phyloP scores from a whole-genome alignment of 305 asterid genomes.

The Rubia balearica region DNA sequence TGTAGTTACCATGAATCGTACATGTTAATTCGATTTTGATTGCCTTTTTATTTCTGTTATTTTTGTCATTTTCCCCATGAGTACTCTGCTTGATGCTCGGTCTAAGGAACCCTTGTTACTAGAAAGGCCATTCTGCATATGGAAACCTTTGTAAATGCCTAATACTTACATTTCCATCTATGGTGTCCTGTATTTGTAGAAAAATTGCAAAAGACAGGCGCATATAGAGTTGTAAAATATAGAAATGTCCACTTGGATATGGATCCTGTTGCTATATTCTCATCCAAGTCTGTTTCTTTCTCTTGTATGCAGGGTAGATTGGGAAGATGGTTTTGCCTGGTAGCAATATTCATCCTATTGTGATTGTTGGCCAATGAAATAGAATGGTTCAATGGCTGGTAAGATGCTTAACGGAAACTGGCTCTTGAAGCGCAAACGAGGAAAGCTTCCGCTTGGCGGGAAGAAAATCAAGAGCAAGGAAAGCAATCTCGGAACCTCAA shows the following conservation, averaged over 20 bases:
- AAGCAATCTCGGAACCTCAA: slow-evolving; percentile 35
- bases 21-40: neutral
- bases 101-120: neutral
- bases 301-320: neutral
- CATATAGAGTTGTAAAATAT: neutral
- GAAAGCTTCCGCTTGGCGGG: slow-evolving; percentile 54
- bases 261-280: neutral
- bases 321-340: neutral
- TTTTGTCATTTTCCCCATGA: neutral
- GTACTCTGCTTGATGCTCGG: neutral
- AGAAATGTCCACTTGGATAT: neutral
- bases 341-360: slow-evolving; percentile 6
- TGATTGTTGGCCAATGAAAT: slow-evolving; percentile 43
- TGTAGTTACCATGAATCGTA: neutral
- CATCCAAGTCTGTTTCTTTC: neutral
- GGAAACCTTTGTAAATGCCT: neutral
- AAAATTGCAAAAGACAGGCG: neutral
- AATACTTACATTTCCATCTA: neutral
- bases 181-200: neutral
- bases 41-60: neutral
- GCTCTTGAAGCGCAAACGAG: slow-evolving; percentile 75
- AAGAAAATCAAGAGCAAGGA: slow-evolving; percentile 41
- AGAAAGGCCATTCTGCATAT: neutral
- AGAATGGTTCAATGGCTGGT: slow-evolving; percentile 44
- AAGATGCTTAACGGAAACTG: slow-evolving; percentile 59